Evolutionary conservation across 371 early-diverging fungal genomes (phyloP).

Genomic region (Actinomucor elegans): DNA sequence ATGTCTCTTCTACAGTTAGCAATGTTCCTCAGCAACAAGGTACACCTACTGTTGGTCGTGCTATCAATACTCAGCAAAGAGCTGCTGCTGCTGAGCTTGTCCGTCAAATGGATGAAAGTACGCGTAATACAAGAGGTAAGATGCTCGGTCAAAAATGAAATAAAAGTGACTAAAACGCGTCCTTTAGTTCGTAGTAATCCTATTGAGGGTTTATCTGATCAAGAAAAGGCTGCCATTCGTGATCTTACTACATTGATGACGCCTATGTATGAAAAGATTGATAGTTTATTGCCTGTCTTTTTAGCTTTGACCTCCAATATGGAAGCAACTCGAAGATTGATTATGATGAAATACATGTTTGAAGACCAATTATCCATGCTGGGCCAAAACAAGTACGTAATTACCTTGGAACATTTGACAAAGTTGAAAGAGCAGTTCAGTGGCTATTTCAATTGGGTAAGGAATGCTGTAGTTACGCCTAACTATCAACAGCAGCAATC

Average conservation of each 20-base stretch:
- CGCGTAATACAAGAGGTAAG: slow-evolving; percentile 46
- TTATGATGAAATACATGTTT: slow-evolving; percentile 62
- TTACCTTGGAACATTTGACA: slow-evolving; percentile 43
- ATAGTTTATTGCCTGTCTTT: slow-evolving; percentile 48
- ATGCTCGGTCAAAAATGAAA: background rate
- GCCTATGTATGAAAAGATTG: slow-evolving; percentile 49
- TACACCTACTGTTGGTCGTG: background rate
- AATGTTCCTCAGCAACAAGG: slow-evolving; percentile 2
- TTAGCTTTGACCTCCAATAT: slow-evolving; percentile 40
- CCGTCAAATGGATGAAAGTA: slow-evolving; percentile 47
- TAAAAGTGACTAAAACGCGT: background rate
- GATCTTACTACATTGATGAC: slow-evolving; percentile 42
- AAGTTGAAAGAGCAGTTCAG: slow-evolving; percentile 53
- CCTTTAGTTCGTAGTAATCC: slow-evolving; percentile 31
- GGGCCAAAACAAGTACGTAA: slow-evolving; percentile 45
- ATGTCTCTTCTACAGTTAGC: slow-evolving; percentile 5
- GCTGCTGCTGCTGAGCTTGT: slow-evolving; percentile 40
- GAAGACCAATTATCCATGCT: slow-evolving; percentile 55
- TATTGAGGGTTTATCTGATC: slow-evolving; percentile 42
- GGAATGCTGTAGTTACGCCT: slow-evolving; percentile 35
- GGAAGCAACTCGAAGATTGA: slow-evolving; percentile 48
- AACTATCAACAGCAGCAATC: slow-evolving; percentile 19
- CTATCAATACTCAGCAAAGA: slow-evolving; percentile 14
- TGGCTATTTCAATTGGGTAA: slow-evolving; percentile 49
- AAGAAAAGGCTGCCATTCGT: slow-evolving; percentile 52